A percentile compares a stretch with the other conserved stretches of the same genome.
phyloP scores from a whole-genome alignment of 1,139 yeast species.

The Eremothecium gossypii region DNA sequence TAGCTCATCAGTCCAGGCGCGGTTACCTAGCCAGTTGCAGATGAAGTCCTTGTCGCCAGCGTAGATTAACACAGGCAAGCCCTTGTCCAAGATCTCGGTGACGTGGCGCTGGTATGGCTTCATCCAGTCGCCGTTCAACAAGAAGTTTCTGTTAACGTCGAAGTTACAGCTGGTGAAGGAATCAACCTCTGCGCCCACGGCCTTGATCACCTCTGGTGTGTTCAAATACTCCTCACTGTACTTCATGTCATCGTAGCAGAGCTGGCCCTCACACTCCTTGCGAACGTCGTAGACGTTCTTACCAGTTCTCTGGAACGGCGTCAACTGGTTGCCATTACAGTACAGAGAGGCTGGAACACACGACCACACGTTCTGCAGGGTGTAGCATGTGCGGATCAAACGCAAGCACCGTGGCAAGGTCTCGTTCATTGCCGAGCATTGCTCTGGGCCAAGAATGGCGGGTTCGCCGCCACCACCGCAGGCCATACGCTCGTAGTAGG shows the following conservation, averaged over 20 bases:
- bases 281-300: constrained; percentile 91
- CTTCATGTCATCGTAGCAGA: constrained; percentile 70
- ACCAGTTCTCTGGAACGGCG: constrained; percentile 85
- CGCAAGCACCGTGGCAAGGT: constrained; percentile 73
- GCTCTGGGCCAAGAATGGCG: constrained; percentile 59
- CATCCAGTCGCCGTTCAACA: constrained; percentile 90
- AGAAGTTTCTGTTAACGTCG: constrained; percentile 72
- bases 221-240: constrained; percentile 64
- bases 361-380: constrained; percentile 67
- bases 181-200: constrained; percentile 89
- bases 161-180: constrained; percentile 76
- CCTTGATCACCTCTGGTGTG: constrained; percentile 58
- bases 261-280: constrained; percentile 69
- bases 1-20: constrained; percentile 67
- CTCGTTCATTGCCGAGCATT: constrained; percentile 68
- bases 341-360: constrained; percentile 92
- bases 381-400: constrained; percentile 74
- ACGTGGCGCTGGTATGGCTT: constrained; percentile 66
- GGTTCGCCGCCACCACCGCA: constrained; percentile 91
- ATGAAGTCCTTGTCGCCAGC: constrained; percentile 85
- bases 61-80: constrained; percentile 61
- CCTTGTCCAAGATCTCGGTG: constrained; percentile 45
- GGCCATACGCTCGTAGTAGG: constrained; percentile 92
- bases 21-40: constrained; percentile 81
- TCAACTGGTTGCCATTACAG: constrained; percentile 81